phyloP scores from a whole-genome alignment of 2,329 filamentous ascomycete species.

The Pseudodiploospora longispora region DNA sequence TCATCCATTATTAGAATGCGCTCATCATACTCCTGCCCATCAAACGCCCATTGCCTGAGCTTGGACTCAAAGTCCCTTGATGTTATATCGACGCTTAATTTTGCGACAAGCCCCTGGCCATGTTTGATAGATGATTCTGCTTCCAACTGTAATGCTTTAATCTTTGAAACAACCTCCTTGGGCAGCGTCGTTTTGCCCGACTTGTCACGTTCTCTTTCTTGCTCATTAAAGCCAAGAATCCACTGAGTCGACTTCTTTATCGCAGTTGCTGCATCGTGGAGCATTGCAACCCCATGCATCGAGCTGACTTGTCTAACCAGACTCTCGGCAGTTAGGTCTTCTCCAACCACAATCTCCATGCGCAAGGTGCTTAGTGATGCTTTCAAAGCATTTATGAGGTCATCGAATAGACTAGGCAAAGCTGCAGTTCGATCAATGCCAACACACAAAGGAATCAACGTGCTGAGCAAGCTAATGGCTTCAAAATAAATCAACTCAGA shows the following conservation, averaged over 20 bases:
- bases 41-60: slow-evolving; percentile 22
- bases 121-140: slow-evolving; percentile 24
- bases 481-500: slow-evolving; percentile 38
- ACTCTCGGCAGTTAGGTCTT: slow-evolving; percentile 8
- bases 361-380: slow-evolving; percentile 19
- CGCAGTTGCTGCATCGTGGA: slow-evolving; percentile 30
- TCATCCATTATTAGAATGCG: slow-evolving; percentile 18
- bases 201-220: slow-evolving; percentile 30
- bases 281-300: slow-evolving; percentile 27
- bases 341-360: slow-evolving; percentile 8
- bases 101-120: slow-evolving; percentile 21
- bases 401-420: slow-evolving; percentile 16
- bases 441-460: slow-evolving; percentile 22
- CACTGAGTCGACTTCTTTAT: slow-evolving; percentile 23
- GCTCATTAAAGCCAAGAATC: slow-evolving; percentile 28
- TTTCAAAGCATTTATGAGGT: slow-evolving; percentile 19
- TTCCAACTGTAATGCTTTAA: slow-evolving; percentile 24
- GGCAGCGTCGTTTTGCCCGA: slow-evolving; percentile 30
- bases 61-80: slow-evolving; percentile 5
- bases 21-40: slow-evolving; percentile 10
- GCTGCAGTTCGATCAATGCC: slow-evolving; percentile 16
- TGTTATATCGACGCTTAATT: slow-evolving; percentile 21
- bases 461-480: slow-evolving; percentile 32
- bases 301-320: slow-evolving; percentile 21
- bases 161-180: slow-evolving; percentile 26